Base-by-base conservation (phyloP, 805 yeast genomes). In the Cyberlindnera mississippiensis region DNA sequence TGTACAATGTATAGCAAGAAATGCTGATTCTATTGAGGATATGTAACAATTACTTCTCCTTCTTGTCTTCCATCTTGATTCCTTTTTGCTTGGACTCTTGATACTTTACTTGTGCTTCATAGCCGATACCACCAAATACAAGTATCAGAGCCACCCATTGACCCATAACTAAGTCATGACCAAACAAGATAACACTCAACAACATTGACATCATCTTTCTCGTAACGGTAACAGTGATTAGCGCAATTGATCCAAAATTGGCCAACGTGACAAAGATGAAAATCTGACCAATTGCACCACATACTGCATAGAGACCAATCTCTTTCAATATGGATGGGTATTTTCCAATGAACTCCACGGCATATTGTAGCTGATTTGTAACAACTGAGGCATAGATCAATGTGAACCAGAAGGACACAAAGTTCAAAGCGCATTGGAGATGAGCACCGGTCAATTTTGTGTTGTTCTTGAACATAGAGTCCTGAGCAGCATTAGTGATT, bases 151-250 rank as follows among this genome's bases (percentile, higher is more conserved):
- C 98, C 1, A 66, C 28, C 89, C 96, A 85, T 65, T 93, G 98
- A 8, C 68, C 62, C 3, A 41, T 7, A 26, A 66, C 69, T 50
- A 93, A 72, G 5, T 61, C 58, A 59, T 93, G 97, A n/a, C 93
- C 91, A 64, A 88, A 91, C 49, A 91, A 66, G 4, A 87, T 61
- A 38, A 93, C 96, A 55, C 96, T 85, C 40, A 91, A 64, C 27
- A 89, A 72, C 98, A 93, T 91, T 30, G 97, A 88, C 37, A 89
- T 69, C 96, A 93, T 91, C 58, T 93, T 93, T 53, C 99, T 75
- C 1, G 99, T 91, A 9, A 93, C 97, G 0, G 98, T 93, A 14
- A 95, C 91, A 31, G 96, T 91, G 22, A 91, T 89, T 41, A 93
- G 69, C 0, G 85, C 76, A 45, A 93, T 67, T 2, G 96, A 87